Evolutionary conservation across 164 flowering plant species (phyloP), one percentile per base, ranked within the genome.

Genomic region (Stephania cephalantha): DNA sequence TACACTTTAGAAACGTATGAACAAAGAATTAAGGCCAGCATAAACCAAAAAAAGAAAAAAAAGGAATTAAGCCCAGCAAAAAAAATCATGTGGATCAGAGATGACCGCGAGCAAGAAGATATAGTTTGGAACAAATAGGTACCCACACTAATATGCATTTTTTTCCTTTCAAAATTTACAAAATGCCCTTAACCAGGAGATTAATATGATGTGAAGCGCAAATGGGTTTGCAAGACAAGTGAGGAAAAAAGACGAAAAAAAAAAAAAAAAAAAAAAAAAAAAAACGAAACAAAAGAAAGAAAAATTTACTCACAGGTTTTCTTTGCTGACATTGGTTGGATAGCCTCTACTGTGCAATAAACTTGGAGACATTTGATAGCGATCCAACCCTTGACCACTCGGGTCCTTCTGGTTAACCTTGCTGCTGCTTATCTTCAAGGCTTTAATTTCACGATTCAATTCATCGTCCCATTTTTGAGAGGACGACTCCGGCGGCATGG

Each of bases 311-410:
- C 76, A 93, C 99, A 81, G 81, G 82, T 73, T 85, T 30, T 95
- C 99, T 82, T 86, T 89, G 82, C 70, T 84, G 70, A 78, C 73
- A 79, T 74, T 85, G 64, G 78, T 81, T 22, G 68, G 74, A 50
- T 84, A 82, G 78, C 77, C 87, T 78, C 74, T 81, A 74, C 84
- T 83, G 75, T 96, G 98, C 82, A 96, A 79, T 73, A 88, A 80
- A 83, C 99, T 96, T 69, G 99, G 99, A 35, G 98, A 86, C 68
- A 90, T 83, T n/a, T 93, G 85, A 78, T 71, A 82, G 30, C 68
- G 85, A n/a, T 87, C 86, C 17, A 53, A 31, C 76, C 78, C 84
- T 81, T 79, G 86, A 78, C 75, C 81, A 66, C 63, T 71, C 75
- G 83, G 90, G 63, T 87, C 89, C 83, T 81, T 86, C 78, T 78